These are phyloP conservation scores for Mycena belliarum DNA, from an alignment of 768 basidiomycete species.

Conservation along the genomic window DNA sequence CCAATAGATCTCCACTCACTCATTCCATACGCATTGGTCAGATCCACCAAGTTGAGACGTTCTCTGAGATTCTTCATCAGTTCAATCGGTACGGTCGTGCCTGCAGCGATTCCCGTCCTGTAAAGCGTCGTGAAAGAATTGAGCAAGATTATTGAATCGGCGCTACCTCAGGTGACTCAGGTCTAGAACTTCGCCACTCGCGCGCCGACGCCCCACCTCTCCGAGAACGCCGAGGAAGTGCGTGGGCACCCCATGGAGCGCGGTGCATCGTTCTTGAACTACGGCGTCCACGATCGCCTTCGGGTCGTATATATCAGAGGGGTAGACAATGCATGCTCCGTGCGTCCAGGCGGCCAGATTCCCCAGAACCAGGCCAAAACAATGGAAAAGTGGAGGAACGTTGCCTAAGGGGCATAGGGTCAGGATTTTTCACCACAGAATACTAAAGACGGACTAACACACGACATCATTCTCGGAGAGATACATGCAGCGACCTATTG, in stretches of 20 bases:
- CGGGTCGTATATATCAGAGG: constrained; percentile 66
- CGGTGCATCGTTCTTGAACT: constrained; percentile 69
- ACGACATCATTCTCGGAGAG: constrained; percentile 66
- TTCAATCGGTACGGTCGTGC: constrained; percentile 76
- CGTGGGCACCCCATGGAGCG: constrained; percentile 83
- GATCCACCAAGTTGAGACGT: constrained; percentile 64
- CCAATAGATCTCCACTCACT: constrained; percentile 50
- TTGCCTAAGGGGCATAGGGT: constrained; percentile 53
- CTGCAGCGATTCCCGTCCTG: constrained; percentile 84
- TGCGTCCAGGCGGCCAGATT: constrained; percentile 80
- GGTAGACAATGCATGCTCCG: constrained; percentile 73
- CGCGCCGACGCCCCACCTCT: constrained; percentile 60
- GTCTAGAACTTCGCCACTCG: constrained; percentile 47
- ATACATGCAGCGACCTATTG: constrained; percentile 71
- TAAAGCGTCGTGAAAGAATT: neutral
- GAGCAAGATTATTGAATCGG: neutral
- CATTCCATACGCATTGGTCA: constrained; percentile 87
- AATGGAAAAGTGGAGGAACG: constrained; percentile 83
- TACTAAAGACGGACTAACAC: too few relatives aligned
- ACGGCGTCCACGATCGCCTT: constrained; percentile 69
- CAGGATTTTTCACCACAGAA: too few relatives aligned
- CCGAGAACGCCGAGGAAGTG: constrained; percentile 77
- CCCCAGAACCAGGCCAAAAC: constrained; percentile 84
- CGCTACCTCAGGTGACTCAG: constrained; percentile 54
- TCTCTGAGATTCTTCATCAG: constrained; percentile 73